These are phyloP conservation scores for Botrytis squamosa DNA, from an alignment of 2,329 filamentous ascomycete genomes.

Conservation along the genomic window DNA sequence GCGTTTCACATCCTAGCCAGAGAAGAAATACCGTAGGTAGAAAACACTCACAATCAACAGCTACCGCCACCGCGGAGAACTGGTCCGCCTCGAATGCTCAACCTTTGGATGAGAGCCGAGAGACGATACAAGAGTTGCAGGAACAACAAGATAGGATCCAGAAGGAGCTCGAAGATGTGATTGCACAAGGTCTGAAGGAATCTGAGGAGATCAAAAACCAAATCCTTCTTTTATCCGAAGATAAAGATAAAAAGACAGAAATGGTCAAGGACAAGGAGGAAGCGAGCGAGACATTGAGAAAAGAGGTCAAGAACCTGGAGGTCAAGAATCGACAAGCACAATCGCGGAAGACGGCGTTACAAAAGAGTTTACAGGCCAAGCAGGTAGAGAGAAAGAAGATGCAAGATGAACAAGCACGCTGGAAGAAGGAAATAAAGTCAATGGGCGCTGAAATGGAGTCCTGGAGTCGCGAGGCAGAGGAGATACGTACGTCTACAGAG, in stretches of 20 bases:
- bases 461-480: constrained; percentile 54
- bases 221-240: constrained; percentile 67
- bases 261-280: constrained; percentile 88
- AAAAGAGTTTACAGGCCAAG: constrained; percentile 68
- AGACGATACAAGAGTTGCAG: constrained; percentile 74
- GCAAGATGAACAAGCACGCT: constrained; percentile 66
- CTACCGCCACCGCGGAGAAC: constrained; percentile 37
- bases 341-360: constrained; percentile 74
- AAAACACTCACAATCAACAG: constrained; percentile 65
- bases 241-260: constrained; percentile 76
- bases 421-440: constrained; percentile 61
- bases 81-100: constrained; percentile 41
- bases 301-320: constrained; percentile 76
- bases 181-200: constrained; percentile 68
- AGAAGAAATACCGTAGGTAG: constrained; percentile 67
- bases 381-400: constrained; percentile 66
- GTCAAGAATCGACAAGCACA: constrained; percentile 78
- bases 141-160: constrained; percentile 77
- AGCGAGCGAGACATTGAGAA: constrained; percentile 78
- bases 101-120: constrained; percentile 54
- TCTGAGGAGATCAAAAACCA: constrained; percentile 67
- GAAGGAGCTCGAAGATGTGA: constrained; percentile 77
- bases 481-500: constrained; percentile 52
- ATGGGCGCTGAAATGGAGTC: constrained; percentile 56
- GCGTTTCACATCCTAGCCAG: constrained; percentile 50